Conservation (phyloP, 495 filamentous ascomycete genomes). For the Podospora tetraspora region DNA sequence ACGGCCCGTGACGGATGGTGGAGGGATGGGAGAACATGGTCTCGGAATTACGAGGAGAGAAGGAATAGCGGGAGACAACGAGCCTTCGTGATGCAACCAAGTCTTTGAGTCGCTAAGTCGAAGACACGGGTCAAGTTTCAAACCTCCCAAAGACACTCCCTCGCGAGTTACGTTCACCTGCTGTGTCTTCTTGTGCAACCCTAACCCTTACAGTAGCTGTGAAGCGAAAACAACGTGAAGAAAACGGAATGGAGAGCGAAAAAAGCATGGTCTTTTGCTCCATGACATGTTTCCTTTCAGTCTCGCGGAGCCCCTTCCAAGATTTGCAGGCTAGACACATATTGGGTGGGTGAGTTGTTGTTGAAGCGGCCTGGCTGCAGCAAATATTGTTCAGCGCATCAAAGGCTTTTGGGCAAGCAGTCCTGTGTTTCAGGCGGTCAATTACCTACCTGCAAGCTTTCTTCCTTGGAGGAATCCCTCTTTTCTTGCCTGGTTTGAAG, state of each 20-base stretch:
- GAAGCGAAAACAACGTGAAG: not conserved
- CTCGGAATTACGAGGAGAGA: not conserved
- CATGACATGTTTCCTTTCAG: not conserved
- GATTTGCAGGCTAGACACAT: no score
- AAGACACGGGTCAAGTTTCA: not conserved
- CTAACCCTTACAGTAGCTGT: not conserved
- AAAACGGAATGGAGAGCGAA: no score
- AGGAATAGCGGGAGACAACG: not conserved
- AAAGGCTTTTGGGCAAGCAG: no score
- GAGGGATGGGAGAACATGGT: not conserved
- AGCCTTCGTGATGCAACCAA: not conserved
- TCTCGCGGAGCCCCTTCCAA: no score
- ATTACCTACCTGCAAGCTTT: not conserved
- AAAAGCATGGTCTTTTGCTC: not conserved
- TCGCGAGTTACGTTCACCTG: no score
- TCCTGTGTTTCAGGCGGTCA: not conserved
- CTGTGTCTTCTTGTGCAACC: not conserved
- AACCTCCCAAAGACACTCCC: not conserved
- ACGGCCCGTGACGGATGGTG: not conserved
- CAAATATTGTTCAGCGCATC: no score
- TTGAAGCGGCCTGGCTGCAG: not conserved
- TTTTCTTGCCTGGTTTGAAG: not conserved
- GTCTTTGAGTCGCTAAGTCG: not conserved
- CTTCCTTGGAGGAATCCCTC: not conserved
- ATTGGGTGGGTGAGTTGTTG: no score